Percentiles rank a stretch among this genome's conserved stretches.
Evolutionary conservation across 768 basidiomycete genomes (phyloP).

Genomic region (Amanita rimosa): DNA sequence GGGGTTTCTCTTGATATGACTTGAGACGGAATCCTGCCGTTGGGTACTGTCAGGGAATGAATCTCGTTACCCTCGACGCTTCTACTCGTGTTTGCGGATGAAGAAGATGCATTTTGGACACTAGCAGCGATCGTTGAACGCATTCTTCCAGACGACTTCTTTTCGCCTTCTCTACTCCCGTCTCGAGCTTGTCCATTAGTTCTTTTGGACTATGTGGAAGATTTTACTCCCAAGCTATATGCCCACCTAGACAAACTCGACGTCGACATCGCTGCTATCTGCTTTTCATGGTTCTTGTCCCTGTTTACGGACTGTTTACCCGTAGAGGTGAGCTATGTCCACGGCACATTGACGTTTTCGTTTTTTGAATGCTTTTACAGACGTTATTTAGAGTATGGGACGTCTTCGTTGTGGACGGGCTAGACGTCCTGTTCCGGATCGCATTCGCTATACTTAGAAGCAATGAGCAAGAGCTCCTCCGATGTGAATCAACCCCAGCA

Average conservation of each 20-base stretch:
- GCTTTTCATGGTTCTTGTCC: constrained; percentile 97
- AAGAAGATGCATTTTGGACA: constrained; percentile 97
- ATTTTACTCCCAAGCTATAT: constrained; percentile 63
- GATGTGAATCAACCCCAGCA: constrained; percentile 76
- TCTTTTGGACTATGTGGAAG: constrained; percentile 77
- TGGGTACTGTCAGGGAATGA: constrained; percentile 95
- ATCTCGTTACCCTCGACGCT: constrained; percentile 92
- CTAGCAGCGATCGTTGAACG: constrained; percentile 82
- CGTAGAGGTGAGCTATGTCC: constrained; percentile 56
- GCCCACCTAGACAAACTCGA: constrained; percentile 68
- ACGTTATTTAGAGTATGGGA: constrained; percentile 97
- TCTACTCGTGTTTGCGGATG: constrained; percentile 84
- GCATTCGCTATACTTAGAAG: constrained; percentile 78
- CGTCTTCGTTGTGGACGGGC: constrained; percentile 84
- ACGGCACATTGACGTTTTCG: background rate
- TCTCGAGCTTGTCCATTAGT: constrained; percentile 93
- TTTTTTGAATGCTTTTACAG: constrained; percentile 24
- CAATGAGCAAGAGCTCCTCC: constrained; percentile 76
- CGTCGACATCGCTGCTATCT: constrained; percentile 87
- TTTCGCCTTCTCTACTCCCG: constrained; percentile 83
- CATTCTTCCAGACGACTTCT: constrained; percentile 87
- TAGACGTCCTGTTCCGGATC: constrained; percentile 85
- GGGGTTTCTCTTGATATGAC: background rate
- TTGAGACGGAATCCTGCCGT: constrained; percentile 80
- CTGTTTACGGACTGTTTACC: constrained; percentile 94